Percentiles rank a stretch among this genome's conserved stretches.
Evolutionary conservation across 73 alveolate genomes (phyloP).

Genomic region (Paramecium sexaurelia): DNA sequence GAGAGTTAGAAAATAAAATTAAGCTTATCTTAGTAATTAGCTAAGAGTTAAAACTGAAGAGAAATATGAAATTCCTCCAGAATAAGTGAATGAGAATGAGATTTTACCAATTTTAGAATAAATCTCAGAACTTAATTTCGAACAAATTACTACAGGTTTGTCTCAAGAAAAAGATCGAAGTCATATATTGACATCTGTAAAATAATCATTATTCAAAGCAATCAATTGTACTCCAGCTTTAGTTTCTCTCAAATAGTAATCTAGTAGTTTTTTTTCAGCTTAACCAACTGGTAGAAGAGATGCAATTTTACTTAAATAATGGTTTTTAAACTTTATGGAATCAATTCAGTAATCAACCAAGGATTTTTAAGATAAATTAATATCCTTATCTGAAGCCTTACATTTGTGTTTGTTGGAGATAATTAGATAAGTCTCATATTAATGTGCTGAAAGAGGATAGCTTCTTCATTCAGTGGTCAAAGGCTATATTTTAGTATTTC

Average conservation of each 20-base stretch:
- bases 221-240: neutral
- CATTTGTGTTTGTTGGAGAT: neutral
- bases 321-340: neutral
- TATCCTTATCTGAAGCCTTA: neutral
- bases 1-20: neutral
- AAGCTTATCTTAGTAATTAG: neutral
- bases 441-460: conserved; percentile 47
- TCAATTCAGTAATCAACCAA: neutral
- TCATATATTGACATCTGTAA: neutral
- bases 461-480: neutral
- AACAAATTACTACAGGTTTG: neutral
- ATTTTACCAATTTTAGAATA: neutral
- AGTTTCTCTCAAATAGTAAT: neutral
- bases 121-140: neutral
- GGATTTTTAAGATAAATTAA: neutral
- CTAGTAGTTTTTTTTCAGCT: neutral
- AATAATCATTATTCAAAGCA: neutral
- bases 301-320: conserved; percentile 14
- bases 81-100: neutral
- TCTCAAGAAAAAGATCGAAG: neutral
- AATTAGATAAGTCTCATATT: conserved; percentile 8
- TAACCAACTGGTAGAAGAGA: conserved; percentile 52
- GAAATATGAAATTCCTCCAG: neutral
- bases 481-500: conserved; percentile 10
- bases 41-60: neutral